Base-by-base conservation (phyloP, 2,329 filamentous ascomycete genomes). In the Phyllosticta capitalensis region DNA sequence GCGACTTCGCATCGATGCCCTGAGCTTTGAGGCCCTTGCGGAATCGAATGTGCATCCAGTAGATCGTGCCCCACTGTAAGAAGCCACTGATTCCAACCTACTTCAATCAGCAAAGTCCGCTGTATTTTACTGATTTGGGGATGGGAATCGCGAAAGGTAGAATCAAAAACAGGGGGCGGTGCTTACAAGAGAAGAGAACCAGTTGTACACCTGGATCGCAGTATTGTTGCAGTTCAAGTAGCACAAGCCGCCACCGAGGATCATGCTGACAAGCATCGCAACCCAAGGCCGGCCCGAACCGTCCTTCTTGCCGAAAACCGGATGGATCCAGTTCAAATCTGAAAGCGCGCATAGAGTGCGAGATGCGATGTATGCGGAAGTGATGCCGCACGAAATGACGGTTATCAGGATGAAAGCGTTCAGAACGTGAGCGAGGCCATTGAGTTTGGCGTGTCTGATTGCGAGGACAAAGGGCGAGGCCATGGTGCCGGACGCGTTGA, bases 391-490 rank as follows among this genome's bases (percentile, higher is more conserved):
- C 2, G 58, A 59, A 17, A 65, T 51, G 21, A 64, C 61, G 1
- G 64, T 61, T 19, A 64, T 61, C 26, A 65, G 56, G 30, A 65
- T 64, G 22, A 65, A 54, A 7, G 62, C 63, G 30, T 65, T 64
- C 62, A 65, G 61, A 10, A 62, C 61, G 54, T 65, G 63, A 5
- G 77, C 76, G 20, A 79, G 71, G 4, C 73, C 75, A 24, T 65
- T 64, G 48, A 79, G 72, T 30, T 75, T 73, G 2, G 77, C 69
- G 52, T 77, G 75, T 52, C 71, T 67, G 64, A 76, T 75, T n/a
- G 76, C 76, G 59, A 78, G 76, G 45, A 77, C 75, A 61, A 85
- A 84, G 0, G 85, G 85, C 50, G 81, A 85, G 1, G 83, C 81
- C 10, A 78, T 79, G 72, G 2, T 73, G 68, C 12, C 76, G 69